Conservation (phyloP, 768 basidiomycete genomes). For the Mycena indigotica region DNA sequence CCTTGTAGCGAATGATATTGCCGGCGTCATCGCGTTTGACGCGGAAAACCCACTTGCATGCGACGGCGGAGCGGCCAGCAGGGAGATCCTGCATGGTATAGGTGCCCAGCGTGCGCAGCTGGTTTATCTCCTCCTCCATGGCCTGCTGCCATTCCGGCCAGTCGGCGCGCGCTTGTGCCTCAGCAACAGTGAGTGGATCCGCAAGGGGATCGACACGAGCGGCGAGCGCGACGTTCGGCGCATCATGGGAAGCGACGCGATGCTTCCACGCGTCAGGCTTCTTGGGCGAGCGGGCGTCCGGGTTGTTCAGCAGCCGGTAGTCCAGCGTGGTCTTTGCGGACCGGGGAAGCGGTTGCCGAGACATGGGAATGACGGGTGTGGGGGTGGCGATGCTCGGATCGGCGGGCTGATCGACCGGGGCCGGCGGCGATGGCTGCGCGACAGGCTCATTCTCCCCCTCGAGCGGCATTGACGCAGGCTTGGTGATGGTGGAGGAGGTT, state of each 20-base stretch:
- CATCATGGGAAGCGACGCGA: not conserved
- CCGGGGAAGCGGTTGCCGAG: not conserved
- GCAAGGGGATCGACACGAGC: not conserved
- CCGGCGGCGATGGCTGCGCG: conserved; percentile 26
- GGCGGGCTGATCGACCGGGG: not conserved
- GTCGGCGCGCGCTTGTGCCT: conserved; percentile 26
- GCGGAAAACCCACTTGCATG: conserved; percentile 29
- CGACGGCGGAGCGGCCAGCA: conserved; percentile 3
- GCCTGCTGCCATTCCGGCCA: conserved; percentile 12
- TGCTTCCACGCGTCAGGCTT: conserved; percentile 5
- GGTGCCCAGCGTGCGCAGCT: conserved; percentile 14
- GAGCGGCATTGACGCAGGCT: conserved; percentile 1
- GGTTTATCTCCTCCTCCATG: conserved; percentile 28
- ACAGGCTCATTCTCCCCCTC: conserved; percentile 16
- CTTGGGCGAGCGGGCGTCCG: not conserved
- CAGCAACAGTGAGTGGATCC: conserved; percentile 18
- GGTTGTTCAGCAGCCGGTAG: not conserved
- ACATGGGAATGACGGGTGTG: not conserved
- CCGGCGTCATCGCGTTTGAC: conserved; percentile 34
- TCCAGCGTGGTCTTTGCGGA: not conserved
- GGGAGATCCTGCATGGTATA: conserved; percentile 24
- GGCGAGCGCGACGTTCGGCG: not conserved
- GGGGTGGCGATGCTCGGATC: not conserved
- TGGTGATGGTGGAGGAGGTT: not conserved
- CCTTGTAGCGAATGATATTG: conserved; percentile 31